Evolutionary conservation across 306 rosid species (phyloP), one percentile per base, ranked within the genome.

Genomic region (Rubus idaeus): DNA sequence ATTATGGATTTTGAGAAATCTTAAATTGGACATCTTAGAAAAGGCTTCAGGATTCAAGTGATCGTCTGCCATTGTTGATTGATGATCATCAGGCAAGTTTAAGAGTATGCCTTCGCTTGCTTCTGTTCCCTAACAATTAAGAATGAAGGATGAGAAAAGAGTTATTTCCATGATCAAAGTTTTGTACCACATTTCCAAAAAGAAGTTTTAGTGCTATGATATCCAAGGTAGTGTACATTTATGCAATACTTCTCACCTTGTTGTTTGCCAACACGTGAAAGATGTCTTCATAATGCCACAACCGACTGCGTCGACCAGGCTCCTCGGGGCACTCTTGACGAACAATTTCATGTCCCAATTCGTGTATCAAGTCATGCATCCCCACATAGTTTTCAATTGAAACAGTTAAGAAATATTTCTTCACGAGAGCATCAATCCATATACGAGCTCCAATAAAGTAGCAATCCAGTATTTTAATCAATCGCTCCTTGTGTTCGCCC

Each of bases 1-100:
- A 23, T 21, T 20, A 4, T n/a, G n/a, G 17, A 71, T 9, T 9
- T 58, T 39, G 42, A 79, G 42, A 42, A 66, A 49, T 42, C 67
- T 61, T 10, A 82, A 71, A 16, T 73, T 69, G 35, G 50, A 49
- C 82, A 82, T 71, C 21, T 46, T 77, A 46, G 16, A 77, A 35
- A 81, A 82, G 3, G 50, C 67, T 4, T 3, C 4, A 9, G 60
- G 39, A 46, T 8, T 73, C 73, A 84, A 81, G 16, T 76, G 6
- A 23, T 3, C 71, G 37, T 70, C 71, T 10, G 49, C 5, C 68
- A 12, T 26, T 30, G 42, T 63, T 35, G 10, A 6, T 0, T 5
- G 7, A 17, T 16, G 13, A 57, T 57, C 39, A 9, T 58, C 13
- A 10, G 30, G 18, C 3, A n/a, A 67, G 40, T n/a, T 30, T 2